Evolutionary conservation across 2,329 filamentous ascomycete genomes (phyloP).

Genomic region (Paramyrothecium roridum): DNA sequence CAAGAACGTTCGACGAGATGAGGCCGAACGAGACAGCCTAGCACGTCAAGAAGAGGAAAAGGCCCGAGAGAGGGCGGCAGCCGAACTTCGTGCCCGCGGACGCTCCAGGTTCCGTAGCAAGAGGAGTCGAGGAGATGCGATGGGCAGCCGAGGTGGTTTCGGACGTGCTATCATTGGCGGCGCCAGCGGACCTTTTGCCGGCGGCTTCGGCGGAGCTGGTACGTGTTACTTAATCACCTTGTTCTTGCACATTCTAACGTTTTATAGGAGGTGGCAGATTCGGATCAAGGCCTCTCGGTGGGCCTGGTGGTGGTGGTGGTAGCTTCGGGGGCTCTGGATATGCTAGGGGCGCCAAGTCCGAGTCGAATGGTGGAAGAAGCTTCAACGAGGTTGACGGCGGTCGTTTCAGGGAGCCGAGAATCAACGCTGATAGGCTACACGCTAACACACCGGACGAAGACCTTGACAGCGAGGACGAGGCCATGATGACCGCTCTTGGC

Average conservation of each 20-base stretch:
- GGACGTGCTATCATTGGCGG: constrained; percentile 25
- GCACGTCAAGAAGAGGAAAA: constrained; percentile 42
- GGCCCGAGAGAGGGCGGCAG: constrained; percentile 35
- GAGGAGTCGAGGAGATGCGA: constrained; percentile 40
- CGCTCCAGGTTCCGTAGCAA: constrained; percentile 38
- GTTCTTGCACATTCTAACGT: constrained; percentile 8
- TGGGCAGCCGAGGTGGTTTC: constrained; percentile 36
- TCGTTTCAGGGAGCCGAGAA: constrained; percentile 39
- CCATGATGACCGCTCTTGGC: constrained; percentile 32
- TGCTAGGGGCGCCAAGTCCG: constrained; percentile 17
- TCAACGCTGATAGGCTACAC: constrained; percentile 56
- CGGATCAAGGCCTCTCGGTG: constrained; percentile 16
- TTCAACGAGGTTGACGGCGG: constrained; percentile 31
- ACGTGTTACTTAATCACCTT: constrained; percentile 1
- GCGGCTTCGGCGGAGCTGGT: constrained; percentile 21
- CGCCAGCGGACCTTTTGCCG: constrained; percentile 37
- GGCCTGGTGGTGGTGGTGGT: constrained; percentile 24
- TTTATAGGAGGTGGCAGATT: constrained; percentile 22
- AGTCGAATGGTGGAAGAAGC: constrained; percentile 13
- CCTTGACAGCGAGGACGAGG: constrained; percentile 41
- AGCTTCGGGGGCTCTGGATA: constrained; percentile 18
- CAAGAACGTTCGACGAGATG: constrained; percentile 47
- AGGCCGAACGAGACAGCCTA: constrained; percentile 43
- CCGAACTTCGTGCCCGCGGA: constrained; percentile 33
- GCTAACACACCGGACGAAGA: constrained; percentile 39